Evolutionary conservation across 176 grass and related monocot species (phyloP), one percentile per base, ranked within the genome.

Genomic region (Tillandsia fasciculata): DNA sequence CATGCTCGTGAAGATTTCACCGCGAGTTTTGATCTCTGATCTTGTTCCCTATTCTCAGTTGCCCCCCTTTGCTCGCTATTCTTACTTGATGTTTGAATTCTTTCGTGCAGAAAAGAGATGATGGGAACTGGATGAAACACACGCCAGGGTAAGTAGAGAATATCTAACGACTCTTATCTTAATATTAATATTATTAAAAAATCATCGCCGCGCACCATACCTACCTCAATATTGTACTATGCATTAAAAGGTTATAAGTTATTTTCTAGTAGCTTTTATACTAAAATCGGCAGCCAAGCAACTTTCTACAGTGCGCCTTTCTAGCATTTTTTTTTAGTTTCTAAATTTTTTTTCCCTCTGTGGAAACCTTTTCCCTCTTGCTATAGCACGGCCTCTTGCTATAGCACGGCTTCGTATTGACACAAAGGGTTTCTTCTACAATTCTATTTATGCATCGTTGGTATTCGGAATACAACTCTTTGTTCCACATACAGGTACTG

Each of bases 1-100:
- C 92, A 96, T 79, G 92, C 92, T 80, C 88, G 88, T 18, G 92
- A 96, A 80, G 88, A 96, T 81, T 96, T 96, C 83, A 85, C 86
- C 83, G 88, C 91, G 51, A 69, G 75, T 48, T 68, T 53, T 61
- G 22, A 20, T 9, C 33, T 42, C 33, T 42, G 33, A 42, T 5
- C 56, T n/a, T 61, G 8, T 61, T 18, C 18, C 8, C 2, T 20
- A 61, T 61, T 61, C 56, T 70, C 48, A 23, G 29, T 61, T 79
- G 54, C 67, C 52, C 67, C 52, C 33, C 23, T 28, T 64, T 9
- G 0, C 68, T 10, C 69, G 17, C 2, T 77, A 68, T 18, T 75
- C 14, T 77, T 26, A 56, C 68, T 50, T 20, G 18, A 52, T 3
- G 20, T 20, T n/a, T 64, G 11, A 52, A 72, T 73, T 27, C 69